Evolutionary conservation across 768 basidiomycete genomes (phyloP).

Genomic region (Paxillus involutus): DNA sequence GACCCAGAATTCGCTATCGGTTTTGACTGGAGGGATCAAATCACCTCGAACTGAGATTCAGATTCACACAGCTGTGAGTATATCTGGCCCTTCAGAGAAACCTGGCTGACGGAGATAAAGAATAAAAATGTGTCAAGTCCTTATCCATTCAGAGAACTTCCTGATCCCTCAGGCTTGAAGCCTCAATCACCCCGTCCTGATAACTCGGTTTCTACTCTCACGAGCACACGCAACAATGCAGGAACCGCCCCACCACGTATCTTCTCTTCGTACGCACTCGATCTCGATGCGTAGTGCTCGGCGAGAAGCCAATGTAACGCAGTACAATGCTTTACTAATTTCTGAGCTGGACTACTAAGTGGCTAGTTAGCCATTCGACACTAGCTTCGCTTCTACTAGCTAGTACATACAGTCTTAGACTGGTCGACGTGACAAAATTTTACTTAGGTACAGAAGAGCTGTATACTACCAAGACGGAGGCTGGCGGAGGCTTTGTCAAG

Average conservation of each 20-base stretch:
- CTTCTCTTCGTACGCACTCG: neutral
- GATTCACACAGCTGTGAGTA: neutral
- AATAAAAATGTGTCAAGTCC: conserved; percentile 2
- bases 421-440: too few relatives aligned
- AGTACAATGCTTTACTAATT: too few relatives aligned
- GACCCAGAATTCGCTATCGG: conserved; percentile 4
- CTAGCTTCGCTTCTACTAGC: too few relatives aligned
- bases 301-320: too few relatives aligned
- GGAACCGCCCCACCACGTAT: neutral
- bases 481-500: too few relatives aligned
- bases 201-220: neutral
- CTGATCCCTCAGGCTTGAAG: neutral
- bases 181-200: neutral
- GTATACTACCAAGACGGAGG: too few relatives aligned
- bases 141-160: conserved; percentile 11
- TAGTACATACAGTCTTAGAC: too few relatives aligned
- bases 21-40: conserved; percentile 4
- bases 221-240: neutral
- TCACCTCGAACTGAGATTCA: neutral
- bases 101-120: conserved; percentile 9
- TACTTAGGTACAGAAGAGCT: too few relatives aligned
- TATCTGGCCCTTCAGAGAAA: neutral
- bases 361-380: too few relatives aligned
- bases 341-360: too few relatives aligned
- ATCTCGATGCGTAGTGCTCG: neutral